Conservation (phyloP, 345 rosid genomes). For the Jatropha curcas region DNA sequence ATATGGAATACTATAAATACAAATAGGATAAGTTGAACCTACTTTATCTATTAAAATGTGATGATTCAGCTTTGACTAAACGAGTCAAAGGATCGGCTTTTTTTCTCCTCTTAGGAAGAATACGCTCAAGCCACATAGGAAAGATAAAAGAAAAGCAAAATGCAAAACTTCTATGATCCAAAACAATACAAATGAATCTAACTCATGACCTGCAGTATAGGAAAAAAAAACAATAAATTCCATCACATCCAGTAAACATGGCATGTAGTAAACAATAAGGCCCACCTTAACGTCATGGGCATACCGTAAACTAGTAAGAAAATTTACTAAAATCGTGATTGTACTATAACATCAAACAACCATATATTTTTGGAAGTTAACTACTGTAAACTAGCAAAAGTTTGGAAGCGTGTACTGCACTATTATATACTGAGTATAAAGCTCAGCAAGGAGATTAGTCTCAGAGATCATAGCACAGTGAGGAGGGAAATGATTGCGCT, state of each 20-base stretch:
- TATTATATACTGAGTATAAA: conserved; percentile 80
- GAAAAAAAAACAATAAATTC: conserved; percentile 2
- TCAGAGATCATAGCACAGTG: too few species aligned
- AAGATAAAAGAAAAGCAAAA: conserved; percentile 51
- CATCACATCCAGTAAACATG: background rate
- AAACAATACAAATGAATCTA: conserved; percentile 56
- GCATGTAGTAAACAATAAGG: conserved; percentile 3
- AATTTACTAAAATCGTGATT: background rate
- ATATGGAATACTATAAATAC: too few species aligned
- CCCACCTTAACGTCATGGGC: background rate
- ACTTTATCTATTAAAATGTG: too few species aligned
- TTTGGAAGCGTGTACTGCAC: conserved; percentile 63
- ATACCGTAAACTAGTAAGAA: background rate
- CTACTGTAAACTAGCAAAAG: too few species aligned
- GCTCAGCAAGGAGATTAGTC: conserved; percentile 81
- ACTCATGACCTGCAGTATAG: conserved; percentile 53
- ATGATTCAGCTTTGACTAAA: too few species aligned
- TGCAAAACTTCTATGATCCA: conserved; percentile 64
- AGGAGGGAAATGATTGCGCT: too few species aligned
- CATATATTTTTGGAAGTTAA: too few species aligned
- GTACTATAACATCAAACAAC: background rate
- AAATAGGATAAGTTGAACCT: too few species aligned
- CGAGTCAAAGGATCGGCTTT: too few species aligned
- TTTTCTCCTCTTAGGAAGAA: too few species aligned
- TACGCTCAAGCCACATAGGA: too few species aligned